Evolutionary conservation across 2,329 filamentous ascomycete genomes (phyloP), one percentile per base, ranked within the genome.

Genomic region (Fusarium dlaminii): DNA sequence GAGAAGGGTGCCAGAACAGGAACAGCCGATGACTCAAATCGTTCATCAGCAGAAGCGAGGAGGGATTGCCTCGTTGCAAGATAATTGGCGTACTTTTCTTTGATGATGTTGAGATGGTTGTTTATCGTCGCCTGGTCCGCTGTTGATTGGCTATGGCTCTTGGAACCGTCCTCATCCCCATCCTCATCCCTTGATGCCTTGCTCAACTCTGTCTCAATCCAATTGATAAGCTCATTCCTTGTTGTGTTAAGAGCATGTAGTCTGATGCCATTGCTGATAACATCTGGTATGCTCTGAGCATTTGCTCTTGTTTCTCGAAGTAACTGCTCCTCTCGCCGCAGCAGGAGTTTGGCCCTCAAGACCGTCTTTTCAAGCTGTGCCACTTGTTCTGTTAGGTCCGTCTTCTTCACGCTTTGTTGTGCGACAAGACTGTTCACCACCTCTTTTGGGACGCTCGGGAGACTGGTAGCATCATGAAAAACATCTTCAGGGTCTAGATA

Each of bases 151-250:
- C 75, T 74, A 37, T 77, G 62, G 58, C 74, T 70, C 18, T 78
- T 77, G 8, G 74, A 60, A 29, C 73, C 72, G 11, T 78, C 77
- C 11, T 78, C 78, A 3, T 73, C 78, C 1, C 79, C 81, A 3
- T 80, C 78, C 29, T 75, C 81, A 6, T 82, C 83, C 0, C 78
- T 76, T 9, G 85, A 84, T 4, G 89, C 88, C 62, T 88, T 89
- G 58, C 85, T 82, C 29, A 92, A 81, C 78, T 92, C 91, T 10
- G 82, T 83, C 79, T 92, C 90, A 64, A 92, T 91, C 90, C 90
- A 92, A 64, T 81, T 84, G 66, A 92, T 92, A 57, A 92, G 84
- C 70, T 89, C 88, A 58, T 87, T 87, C 22, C 91, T 86, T 17
- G 90, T 89, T 13, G 82, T 82, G 46, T 85, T 86, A 15, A 92